phyloP scores from a whole-genome alignment of 1,284 basidiomycete genomes.

The Spongiforma sp. region DNA sequence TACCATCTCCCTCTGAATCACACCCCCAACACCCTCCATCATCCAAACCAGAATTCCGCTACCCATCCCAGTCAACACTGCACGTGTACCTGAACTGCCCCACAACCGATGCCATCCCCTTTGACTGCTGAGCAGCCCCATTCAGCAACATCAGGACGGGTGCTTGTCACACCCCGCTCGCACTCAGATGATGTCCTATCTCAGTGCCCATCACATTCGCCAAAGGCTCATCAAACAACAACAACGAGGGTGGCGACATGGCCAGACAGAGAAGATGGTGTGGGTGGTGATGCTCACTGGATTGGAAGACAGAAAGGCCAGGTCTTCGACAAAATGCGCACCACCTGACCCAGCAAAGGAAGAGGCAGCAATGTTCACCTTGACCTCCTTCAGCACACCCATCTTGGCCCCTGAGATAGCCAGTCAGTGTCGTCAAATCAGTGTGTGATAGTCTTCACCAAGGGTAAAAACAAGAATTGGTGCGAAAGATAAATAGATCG shows the following conservation, averaged over 20 bases:
- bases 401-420: conserved; percentile 66
- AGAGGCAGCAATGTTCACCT: conserved; percentile 57
- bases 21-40: conserved; percentile 63
- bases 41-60: conserved; percentile 58
- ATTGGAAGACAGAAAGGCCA: conserved; percentile 39
- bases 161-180: conserved; percentile 34
- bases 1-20: conserved; percentile 62
- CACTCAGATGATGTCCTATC: conserved; percentile 58
- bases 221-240: conserved; percentile 80
- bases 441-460: conserved; percentile 79
- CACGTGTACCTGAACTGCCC: conserved; percentile 21
- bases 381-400: conserved; percentile 73
- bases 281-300: conserved; percentile 31
- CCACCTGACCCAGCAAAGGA: no score
- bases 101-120: conserved; percentile 21
- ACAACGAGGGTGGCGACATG: conserved; percentile 31
- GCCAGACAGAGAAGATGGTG: no score
- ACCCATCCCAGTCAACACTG: conserved; percentile 21
- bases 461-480: conserved; percentile 80
- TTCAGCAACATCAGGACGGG: conserved; percentile 80
- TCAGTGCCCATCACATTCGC: conserved; percentile 72
- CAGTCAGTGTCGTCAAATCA: conserved; percentile 70
- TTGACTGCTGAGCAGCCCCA: conserved; percentile 31
- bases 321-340: conserved; percentile 60
- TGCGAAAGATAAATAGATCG: conserved; percentile 80